Base-by-base conservation (phyloP, 2,329 filamentous ascomycete genomes). In the Claviceps capensis region DNA sequence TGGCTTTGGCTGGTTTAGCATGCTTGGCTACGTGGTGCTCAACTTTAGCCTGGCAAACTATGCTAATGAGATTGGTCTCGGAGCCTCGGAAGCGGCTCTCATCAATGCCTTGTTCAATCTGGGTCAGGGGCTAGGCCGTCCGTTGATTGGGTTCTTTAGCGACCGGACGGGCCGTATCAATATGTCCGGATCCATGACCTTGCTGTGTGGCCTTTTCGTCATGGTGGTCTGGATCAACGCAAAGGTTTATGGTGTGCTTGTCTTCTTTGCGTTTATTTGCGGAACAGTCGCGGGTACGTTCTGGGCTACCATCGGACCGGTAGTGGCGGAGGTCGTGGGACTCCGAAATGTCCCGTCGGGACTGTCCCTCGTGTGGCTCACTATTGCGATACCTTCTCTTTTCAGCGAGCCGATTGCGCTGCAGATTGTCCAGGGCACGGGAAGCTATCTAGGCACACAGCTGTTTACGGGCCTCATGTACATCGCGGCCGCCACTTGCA, bases 31-130 rank as follows among this genome's bases (percentile, higher is more conserved):
- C 59, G 75, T 86, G 26, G 83, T 88, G 4, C 73, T 89, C n/a
- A 75, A 89, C 45, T 91, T 89, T 66, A 85, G 80, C 11, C 69
- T 90, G 46, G 81, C 86, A 14, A 86, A 83, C 62, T 91, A 88
- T 61, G 83, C 83, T 40, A 74, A 77, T 52, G 75, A 74, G 4
- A 77, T 89, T 44, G 86, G 86, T 1, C 75, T 89, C 34, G 73
- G 74, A 1, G 72, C 84, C 2, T 73, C 77, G 5, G 81, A 90
- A 60, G 86, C 83, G 6, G 81, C 82, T 0, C 72, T 88, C 16
- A 74, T 88, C 46, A 83, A 80, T n/a, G 86, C 86, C 4, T 66
- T 89, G 40, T 75, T 90, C 59, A 90, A 88, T 62, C 62, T 80
- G n/a, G 73, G 74, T 0, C 79, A 82, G 62, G 84, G 76, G 2